Conservation (phyloP, 345 rosid species). For the Erucastrum elatum region DNA sequence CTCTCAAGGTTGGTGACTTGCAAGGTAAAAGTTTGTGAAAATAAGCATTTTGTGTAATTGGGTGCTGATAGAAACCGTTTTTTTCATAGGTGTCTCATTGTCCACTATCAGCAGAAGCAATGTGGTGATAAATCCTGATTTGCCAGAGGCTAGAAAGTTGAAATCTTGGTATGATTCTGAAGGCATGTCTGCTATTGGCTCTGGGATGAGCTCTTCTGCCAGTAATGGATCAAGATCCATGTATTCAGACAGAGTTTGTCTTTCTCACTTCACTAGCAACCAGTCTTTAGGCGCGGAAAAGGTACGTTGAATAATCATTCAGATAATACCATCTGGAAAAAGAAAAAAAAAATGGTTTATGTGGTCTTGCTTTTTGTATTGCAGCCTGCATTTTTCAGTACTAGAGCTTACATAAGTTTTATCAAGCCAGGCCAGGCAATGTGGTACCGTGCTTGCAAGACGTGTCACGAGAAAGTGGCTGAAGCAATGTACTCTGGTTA, state of each 20-base stretch:
- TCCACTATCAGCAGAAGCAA: conserved; percentile 68
- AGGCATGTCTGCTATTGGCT: too few species aligned
- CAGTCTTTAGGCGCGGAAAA: conserved; percentile 75
- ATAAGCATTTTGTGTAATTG: not conserved
- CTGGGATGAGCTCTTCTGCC: too few species aligned
- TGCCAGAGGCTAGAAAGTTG: conserved; percentile 67
- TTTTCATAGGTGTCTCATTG: conserved; percentile 68
- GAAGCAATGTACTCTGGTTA: not conserved
- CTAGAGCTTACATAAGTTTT: conserved; percentile 66
- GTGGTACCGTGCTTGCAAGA: not conserved
- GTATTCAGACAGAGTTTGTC: conserved; percentile 65
- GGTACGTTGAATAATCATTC: conserved; percentile 42
- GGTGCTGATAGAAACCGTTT: conserved; percentile 10
- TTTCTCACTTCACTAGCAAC: conserved; percentile 64
- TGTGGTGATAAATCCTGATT: conserved; percentile 67
- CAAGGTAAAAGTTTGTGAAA: conserved; percentile 54
- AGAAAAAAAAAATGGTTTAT: too few species aligned
- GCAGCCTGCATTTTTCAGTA: conserved; percentile 80
- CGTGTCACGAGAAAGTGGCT: not conserved
- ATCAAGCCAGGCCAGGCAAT: conserved; percentile 71
- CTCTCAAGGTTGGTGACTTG: conserved; percentile 81
- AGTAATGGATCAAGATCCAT: conserved; percentile 61
- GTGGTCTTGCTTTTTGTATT: conserved; percentile 15
- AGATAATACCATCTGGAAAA: too few species aligned
- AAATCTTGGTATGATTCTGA: conserved; percentile 81